These are phyloP conservation scores for Yamadazyma mexicana DNA, from an alignment of 1,139 yeast species.

Conservation along the genomic window DNA sequence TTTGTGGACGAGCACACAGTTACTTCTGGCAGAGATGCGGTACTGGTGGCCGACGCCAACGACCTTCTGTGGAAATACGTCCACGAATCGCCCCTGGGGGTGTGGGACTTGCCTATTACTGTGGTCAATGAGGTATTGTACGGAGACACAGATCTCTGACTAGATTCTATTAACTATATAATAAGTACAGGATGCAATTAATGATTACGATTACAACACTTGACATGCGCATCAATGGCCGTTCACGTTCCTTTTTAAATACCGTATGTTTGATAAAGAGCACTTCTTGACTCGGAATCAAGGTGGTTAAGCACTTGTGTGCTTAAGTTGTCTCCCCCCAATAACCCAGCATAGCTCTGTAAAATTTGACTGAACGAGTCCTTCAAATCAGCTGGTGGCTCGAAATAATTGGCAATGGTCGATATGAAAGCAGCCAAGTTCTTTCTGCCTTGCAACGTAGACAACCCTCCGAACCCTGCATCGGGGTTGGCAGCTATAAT, in stretches of 20 bases:
- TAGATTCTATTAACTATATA: neutral
- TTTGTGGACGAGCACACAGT: slow-evolving; percentile 70
- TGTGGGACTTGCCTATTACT: slow-evolving; percentile 76
- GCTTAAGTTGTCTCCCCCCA: slow-evolving; percentile 45
- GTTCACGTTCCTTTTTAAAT: no score
- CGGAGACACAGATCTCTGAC: slow-evolving; percentile 5
- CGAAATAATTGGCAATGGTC: slow-evolving; percentile 61
- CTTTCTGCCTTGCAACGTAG: slow-evolving; percentile 45
- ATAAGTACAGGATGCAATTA: neutral
- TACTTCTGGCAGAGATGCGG: slow-evolving; percentile 30
- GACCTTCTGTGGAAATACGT: slow-evolving; percentile 33
- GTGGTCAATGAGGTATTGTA: slow-evolving; percentile 69
- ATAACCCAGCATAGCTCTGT: slow-evolving; percentile 45
- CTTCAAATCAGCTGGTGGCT: slow-evolving; percentile 49
- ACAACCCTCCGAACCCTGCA: slow-evolving; percentile 52
- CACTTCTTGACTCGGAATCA: slow-evolving; percentile 30
- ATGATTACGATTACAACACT: no score
- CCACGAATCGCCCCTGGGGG: slow-evolving; percentile 70
- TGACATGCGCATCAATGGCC: no score
- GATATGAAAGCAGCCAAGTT: slow-evolving; percentile 58
- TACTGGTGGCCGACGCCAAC: slow-evolving; percentile 7
- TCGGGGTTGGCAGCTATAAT: slow-evolving; percentile 67
- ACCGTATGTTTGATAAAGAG: slow-evolving; percentile 24
- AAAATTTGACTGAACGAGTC: slow-evolving; percentile 46
- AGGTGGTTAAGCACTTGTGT: slow-evolving; percentile 30